phyloP scores from a whole-genome alignment of 78 protist genomes.

The Dictyostelium purpureum region DNA sequence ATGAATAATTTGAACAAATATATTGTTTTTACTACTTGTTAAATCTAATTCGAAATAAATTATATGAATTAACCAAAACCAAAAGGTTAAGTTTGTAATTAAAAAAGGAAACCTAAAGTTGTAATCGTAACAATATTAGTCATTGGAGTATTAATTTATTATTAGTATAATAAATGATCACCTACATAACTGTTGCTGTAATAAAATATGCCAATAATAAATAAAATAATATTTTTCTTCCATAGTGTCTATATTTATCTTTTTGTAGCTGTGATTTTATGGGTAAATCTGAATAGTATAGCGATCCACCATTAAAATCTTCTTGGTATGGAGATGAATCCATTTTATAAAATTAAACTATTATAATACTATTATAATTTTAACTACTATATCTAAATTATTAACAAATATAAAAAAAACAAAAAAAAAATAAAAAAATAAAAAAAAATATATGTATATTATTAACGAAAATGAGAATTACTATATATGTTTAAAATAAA shows the following conservation, averaged over 20 bases:
- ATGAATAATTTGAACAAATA: conserved; percentile 34
- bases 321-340: neutral
- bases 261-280: conserved; percentile 1
- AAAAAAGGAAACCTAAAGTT: conserved; percentile 48
- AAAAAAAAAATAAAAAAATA: too few species aligned
- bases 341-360: too few species aligned
- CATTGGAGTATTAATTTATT: neutral
- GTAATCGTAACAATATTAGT: neutral
- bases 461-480: too few species aligned
- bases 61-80: conserved; percentile 64
- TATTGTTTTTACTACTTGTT: conserved; percentile 28
- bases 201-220: conserved; percentile 51
- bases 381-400: too few species aligned
- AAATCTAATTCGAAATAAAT: conserved; percentile 48
- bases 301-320: conserved; percentile 29
- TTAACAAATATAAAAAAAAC: too few species aligned
- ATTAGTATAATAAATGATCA: neutral
- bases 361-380: too few species aligned
- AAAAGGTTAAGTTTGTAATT: conserved; percentile 61
- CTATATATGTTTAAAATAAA: too few species aligned
- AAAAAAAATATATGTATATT: too few species aligned
- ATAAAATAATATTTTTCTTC: conserved; percentile 56
- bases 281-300: conserved; percentile 67
- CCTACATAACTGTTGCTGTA: conserved; percentile 44
- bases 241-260: conserved; percentile 65